Evolutionary conservation across 768 basidiomycete genomes (phyloP).

Genomic region (Lepiota venenata): DNA sequence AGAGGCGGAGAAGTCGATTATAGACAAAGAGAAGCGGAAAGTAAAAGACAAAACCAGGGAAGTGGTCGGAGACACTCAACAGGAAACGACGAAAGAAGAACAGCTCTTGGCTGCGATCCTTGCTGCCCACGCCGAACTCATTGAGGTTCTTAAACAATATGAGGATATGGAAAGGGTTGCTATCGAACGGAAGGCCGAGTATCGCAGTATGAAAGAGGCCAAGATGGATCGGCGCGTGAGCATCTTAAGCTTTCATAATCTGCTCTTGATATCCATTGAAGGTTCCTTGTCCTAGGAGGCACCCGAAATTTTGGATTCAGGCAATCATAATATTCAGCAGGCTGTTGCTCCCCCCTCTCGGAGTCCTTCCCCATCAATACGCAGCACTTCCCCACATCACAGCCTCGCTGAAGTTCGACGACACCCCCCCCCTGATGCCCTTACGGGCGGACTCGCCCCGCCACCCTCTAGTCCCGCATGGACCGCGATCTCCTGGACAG

Average conservation of each 20-base stretch:
- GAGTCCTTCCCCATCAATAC: constrained; percentile 39
- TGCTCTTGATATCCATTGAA: background rate
- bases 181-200: constrained; percentile 58
- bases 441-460: constrained; percentile 44
- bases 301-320: constrained; percentile 35
- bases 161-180: constrained; percentile 76
- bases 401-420: constrained; percentile 16
- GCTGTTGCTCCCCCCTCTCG: constrained; percentile 37
- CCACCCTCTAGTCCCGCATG: constrained; percentile 68
- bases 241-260: constrained; percentile 8
- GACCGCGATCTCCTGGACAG: constrained; percentile 63
- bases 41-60: constrained; percentile 24
- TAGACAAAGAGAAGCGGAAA: constrained; percentile 25
- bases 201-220: constrained; percentile 66
- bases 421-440: constrained; percentile 16
- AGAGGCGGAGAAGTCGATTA: constrained; percentile 63
- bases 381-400: constrained; percentile 25
- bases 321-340: constrained; percentile 22
- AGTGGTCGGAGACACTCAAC: constrained; percentile 13
- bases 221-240: constrained; percentile 66
- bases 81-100: constrained; percentile 66
- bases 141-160: constrained; percentile 67
- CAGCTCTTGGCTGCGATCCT: constrained; percentile 70
- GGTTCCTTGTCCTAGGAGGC: constrained; percentile 21
- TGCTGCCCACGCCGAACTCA: constrained; percentile 67